These are phyloP conservation scores for Entrophospora sp. DNA, from an alignment of 192 early-diverging fungal genomes.

Conservation along the genomic window DNA sequence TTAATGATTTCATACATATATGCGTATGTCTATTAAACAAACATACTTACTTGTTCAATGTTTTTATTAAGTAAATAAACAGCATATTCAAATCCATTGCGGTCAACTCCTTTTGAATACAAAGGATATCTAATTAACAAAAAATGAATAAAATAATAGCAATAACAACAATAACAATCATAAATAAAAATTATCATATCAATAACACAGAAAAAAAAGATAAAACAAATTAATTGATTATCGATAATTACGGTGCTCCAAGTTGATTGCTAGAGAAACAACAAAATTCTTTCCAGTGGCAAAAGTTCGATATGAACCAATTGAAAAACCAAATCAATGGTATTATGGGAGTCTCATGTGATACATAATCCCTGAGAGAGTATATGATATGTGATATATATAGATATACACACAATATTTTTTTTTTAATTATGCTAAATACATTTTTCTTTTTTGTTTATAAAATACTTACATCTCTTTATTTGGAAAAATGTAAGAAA, in stretches of 20 bases:
- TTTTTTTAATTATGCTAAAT: not conserved
- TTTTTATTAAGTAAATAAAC: slow-evolving; percentile 80
- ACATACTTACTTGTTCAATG: slow-evolving; percentile 60
- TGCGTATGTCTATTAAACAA: not conserved
- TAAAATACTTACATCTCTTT: too few species aligned
- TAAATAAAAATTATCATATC: not conserved
- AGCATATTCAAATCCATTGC: slow-evolving; percentile 65
- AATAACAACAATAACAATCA: not conserved
- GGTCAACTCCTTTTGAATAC: slow-evolving; percentile 54
- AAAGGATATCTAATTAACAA: slow-evolving; percentile 59
- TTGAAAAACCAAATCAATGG: not conserved
- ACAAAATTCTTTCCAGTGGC: not conserved
- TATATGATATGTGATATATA: too few species aligned
- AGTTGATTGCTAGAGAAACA: slow-evolving; percentile 7
- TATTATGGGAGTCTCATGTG: not conserved
- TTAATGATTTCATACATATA: too few species aligned
- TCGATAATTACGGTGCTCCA: slow-evolving; percentile 11
- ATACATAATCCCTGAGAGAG: not conserved
- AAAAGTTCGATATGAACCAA: not conserved
- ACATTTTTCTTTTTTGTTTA: too few species aligned
- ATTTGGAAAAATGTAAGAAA: too few species aligned
- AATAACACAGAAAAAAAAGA: not conserved
- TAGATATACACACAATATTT: too few species aligned
- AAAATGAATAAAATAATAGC: not conserved
- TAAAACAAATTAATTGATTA: too few species aligned